These are phyloP conservation scores for Westerdykella aurantiaca DNA, from an alignment of 2,329 filamentous ascomycete species.

Conservation along the genomic window DNA sequence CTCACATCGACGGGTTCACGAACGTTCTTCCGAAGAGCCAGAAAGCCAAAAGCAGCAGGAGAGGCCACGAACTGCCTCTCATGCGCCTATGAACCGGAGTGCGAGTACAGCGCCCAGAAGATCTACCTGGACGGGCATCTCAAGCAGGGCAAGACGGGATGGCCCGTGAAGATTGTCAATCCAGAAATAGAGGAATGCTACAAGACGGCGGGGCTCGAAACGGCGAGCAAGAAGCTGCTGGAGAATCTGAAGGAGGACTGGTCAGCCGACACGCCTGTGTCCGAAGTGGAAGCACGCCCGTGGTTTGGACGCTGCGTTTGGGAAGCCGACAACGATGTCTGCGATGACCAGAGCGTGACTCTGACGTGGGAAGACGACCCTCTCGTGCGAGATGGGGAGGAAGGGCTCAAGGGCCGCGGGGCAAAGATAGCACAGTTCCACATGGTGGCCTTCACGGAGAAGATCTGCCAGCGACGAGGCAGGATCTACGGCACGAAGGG, in stretches of 20 bases:
- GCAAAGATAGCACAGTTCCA: constrained; percentile 87
- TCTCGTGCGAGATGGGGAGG: constrained; percentile 15
- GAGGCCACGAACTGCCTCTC: constrained; percentile 78
- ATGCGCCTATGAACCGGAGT: constrained; percentile 68
- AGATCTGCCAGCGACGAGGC: constrained; percentile 79
- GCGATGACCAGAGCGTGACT: constrained; percentile 86
- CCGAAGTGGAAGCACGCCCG: constrained; percentile 46
- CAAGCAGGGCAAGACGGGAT: constrained; percentile 60
- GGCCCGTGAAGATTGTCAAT: constrained; percentile 85
- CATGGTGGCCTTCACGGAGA: constrained; percentile 87
- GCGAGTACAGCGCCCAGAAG: constrained; percentile 78
- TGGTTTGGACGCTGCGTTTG: constrained; percentile 96
- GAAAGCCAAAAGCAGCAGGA: constrained; percentile 72
- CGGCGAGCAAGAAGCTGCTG: constrained; percentile 50
- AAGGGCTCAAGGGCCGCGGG: constrained; percentile 40
- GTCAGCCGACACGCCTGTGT: constrained; percentile 47
- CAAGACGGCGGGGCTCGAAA: constrained; percentile 39
- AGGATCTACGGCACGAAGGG: constrained; percentile 80
- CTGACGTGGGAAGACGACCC: constrained; percentile 77
- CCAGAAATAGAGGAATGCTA: constrained; percentile 82
- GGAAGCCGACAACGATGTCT: constrained; percentile 88
- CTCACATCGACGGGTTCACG: constrained; percentile 72
- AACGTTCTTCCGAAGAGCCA: constrained; percentile 67
- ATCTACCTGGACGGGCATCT: constrained; percentile 72
- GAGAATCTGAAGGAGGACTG: constrained; percentile 51